phyloP scores from a whole-genome alignment of 768 basidiomycete genomes.

The Russula emetica region DNA sequence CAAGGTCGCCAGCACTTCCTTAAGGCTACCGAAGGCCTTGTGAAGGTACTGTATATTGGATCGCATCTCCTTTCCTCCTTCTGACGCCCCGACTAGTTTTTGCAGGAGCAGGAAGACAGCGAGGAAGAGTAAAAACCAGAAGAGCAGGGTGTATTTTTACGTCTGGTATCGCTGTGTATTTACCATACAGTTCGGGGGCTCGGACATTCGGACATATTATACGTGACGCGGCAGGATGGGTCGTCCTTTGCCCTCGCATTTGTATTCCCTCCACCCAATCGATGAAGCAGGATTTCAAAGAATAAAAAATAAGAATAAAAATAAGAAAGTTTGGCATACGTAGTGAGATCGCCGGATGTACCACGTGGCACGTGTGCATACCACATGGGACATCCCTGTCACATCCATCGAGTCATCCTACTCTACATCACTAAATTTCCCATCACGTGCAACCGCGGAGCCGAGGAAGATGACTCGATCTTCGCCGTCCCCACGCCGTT shows the following conservation, averaged over 20 bases:
- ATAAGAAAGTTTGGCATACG: no score
- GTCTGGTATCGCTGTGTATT: constrained; percentile 8
- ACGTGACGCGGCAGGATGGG: background rate
- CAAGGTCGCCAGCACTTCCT: constrained; percentile 96
- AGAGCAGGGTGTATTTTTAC: constrained; percentile 18
- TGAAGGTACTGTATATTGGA: constrained; percentile 66
- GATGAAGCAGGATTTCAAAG: background rate
- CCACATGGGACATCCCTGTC: no score
- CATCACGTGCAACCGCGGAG: constrained; percentile 1
- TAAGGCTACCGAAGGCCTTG: constrained; percentile 79
- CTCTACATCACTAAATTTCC: no score
- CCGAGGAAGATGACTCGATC: constrained; percentile 9
- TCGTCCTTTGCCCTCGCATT: background rate
- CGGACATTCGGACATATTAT: constrained; percentile 1
- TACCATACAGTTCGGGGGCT: constrained; percentile 5
- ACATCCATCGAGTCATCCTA: no score
- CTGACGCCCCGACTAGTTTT: constrained; percentile 50
- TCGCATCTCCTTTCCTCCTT: background rate
- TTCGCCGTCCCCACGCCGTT: background rate
- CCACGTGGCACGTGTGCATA: background rate
- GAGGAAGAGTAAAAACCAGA: constrained; percentile 54
- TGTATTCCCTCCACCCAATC: constrained; percentile 3
- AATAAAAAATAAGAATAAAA: no score
- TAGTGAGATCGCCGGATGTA: no score
- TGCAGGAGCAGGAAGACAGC: constrained; percentile 83